Evolutionary conservation across 352 stramenopile species (phyloP).

Genomic region (Halophytophthora polymorphica): DNA sequence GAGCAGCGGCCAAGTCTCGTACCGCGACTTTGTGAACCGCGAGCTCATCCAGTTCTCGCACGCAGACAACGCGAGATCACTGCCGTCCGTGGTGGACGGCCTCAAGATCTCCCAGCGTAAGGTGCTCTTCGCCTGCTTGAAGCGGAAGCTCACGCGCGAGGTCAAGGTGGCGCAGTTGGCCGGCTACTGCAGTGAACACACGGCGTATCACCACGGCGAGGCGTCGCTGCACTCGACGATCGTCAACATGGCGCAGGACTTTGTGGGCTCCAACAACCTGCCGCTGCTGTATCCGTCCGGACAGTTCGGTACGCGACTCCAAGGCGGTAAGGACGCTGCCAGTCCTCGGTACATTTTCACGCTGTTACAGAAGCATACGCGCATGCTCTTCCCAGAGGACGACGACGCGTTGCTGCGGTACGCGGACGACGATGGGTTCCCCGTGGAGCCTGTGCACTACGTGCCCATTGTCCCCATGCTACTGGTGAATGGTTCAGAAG

Average conservation of each 20-base stretch:
- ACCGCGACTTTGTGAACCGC: conserved; percentile 97
- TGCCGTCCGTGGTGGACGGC: conserved; percentile 96
- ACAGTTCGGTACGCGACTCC: conserved; percentile 98
- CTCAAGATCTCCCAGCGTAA: conserved; percentile 98
- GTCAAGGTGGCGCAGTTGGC: conserved; percentile 99
- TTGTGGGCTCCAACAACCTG: conserved; percentile 98
- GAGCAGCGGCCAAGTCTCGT: conserved; percentile 84
- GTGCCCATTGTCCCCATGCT: conserved; percentile 95
- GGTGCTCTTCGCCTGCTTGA: conserved; percentile 97
- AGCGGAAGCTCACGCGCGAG: conserved; percentile 97
- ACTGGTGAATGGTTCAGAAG: conserved; percentile 98
- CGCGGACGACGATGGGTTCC: conserved; percentile 97
- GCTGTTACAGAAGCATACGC: conserved; percentile 93
- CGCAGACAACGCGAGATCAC: conserved; percentile 94
- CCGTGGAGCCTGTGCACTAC: conserved; percentile 97
- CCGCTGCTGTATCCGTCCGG: conserved; percentile 96
- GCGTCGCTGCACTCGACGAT: conserved; percentile 97
- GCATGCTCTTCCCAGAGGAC: conserved; percentile 96
- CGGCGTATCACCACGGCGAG: conserved; percentile 99
- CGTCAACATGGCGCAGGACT: conserved; percentile 99
- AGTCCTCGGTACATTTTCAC: conserved; percentile 99
- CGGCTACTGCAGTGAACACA: conserved; percentile 96
- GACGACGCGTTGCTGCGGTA: conserved; percentile 97
- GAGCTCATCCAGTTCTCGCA: conserved; percentile 99
- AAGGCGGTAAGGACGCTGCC: conserved; percentile 98